A percentile compares a stretch with the other conserved stretches of the same genome.
phyloP scores from a whole-genome alignment of 345 rosid genomes.

The Aquilaria sinensis region DNA sequence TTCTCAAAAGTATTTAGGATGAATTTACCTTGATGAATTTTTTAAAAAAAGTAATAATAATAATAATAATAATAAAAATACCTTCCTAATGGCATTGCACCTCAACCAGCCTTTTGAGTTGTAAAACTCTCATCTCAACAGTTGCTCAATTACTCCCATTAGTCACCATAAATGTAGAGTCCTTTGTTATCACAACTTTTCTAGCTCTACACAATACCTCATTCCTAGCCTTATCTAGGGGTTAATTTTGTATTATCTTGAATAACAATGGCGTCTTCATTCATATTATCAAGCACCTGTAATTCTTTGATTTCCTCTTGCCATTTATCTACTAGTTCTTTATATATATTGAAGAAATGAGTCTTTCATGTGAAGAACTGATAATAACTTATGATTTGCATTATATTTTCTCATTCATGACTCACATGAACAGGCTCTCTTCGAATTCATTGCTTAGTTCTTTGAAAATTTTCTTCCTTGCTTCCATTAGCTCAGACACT shows the following conservation, averaged over 20 bases:
- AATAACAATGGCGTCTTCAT: constrained; percentile 68
- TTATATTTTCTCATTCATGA: background rate
- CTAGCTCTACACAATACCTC: constrained; percentile 73
- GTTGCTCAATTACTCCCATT: constrained; percentile 62
- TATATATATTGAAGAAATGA: constrained; percentile 47
- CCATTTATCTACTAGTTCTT: constrained; percentile 83
- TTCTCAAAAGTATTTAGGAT: too few species aligned
- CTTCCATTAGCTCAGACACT: constrained; percentile 76
- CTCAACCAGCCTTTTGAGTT: constrained; percentile 60
- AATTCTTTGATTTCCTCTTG: constrained; percentile 76
- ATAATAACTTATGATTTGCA: background rate
- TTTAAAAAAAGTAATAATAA: too few species aligned
- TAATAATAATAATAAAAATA: too few species aligned
- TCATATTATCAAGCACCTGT: constrained; percentile 64
- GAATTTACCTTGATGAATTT: too few species aligned
- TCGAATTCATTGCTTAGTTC: constrained; percentile 75
- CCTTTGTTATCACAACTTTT: constrained; percentile 64
- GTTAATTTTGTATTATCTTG: constrained; percentile 74
- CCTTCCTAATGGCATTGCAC: constrained; percentile 19
- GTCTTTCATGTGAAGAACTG: background rate
- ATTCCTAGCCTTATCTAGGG: constrained; percentile 63
- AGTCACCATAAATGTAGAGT: constrained; percentile 75
- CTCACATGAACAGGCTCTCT: constrained; percentile 66
- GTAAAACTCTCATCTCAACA: constrained; percentile 69
- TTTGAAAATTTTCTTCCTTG: constrained; percentile 70